Percentiles rank a stretch among this genome's conserved stretches.
Evolutionary conservation across 768 basidiomycete species (phyloP).

Genomic region (Suillus luteus): DNA sequence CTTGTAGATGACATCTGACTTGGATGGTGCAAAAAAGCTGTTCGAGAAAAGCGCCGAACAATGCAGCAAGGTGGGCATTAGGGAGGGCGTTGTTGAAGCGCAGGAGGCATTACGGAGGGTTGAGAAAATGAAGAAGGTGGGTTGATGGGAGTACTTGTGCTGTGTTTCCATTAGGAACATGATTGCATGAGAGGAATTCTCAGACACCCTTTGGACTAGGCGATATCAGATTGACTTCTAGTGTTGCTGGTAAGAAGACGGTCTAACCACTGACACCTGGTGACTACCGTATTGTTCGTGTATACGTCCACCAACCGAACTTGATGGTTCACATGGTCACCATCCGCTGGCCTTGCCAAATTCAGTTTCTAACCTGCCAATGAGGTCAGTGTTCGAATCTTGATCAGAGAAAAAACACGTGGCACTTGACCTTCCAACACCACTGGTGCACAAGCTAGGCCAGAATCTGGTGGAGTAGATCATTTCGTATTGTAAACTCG

Average conservation of each 20-base stretch:
- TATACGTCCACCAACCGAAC: neutral
- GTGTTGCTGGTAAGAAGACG: neutral
- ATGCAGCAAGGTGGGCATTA: slow-evolving; percentile 33
- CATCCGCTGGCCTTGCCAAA: neutral
- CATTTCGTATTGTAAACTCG: neutral
- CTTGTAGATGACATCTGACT: slow-evolving; percentile 37
- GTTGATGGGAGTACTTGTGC: neutral
- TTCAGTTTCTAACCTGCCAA: neutral
- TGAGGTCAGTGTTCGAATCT: neutral
- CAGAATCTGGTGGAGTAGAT: neutral
- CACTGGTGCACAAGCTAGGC: neutral
- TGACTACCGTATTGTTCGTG: neutral
- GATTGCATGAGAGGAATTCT: neutral
- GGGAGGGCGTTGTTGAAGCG: slow-evolving; percentile 38
- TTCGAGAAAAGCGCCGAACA: slow-evolving; percentile 36
- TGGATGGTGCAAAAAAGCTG: slow-evolving; percentile 28
- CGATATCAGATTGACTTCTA: neutral
- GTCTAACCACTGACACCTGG: neutral
- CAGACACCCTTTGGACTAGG: neutral
- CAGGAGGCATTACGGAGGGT: slow-evolving; percentile 37
- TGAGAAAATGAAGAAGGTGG: slow-evolving; percentile 9
- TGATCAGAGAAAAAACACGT: neutral
- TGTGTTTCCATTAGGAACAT: neutral
- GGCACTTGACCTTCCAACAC: neutral
- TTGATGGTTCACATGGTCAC: neutral